Evolutionary conservation across 2,329 filamentous ascomycete species (phyloP), one percentile per base, ranked within the genome.

Genomic region (Diplodia sapinea): DNA sequence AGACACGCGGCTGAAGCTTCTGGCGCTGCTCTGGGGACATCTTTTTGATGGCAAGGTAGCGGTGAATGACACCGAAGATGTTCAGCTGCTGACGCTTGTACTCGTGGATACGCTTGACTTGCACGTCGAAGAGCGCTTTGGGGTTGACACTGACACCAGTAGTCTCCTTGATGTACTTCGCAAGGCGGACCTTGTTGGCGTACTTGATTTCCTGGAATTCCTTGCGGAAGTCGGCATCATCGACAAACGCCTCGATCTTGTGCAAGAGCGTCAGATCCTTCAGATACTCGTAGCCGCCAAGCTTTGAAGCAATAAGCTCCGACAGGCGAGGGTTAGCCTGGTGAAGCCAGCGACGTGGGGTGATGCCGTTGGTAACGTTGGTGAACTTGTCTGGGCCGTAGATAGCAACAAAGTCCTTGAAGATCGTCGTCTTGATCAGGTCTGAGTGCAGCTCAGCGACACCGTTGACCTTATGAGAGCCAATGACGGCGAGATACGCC

Each of bases 61-160:
- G 89, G 79, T 97, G 92, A 72, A 99, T 98, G 70, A 97, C 93
- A 68, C 95, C 95, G 75, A 98, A 98, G 74, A 99, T 97, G 83
- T 99, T 99, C 79, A 99, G 89, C 81, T 99, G 95, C 81, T 99
- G 94, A 69, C 94, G 91, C 86, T 99, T 99, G 83, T 99, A 99
- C 75, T 99, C 95, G 80, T 99, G 95, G 72, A 99, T 99, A 76
- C 95, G 91, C 86, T 99, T 99, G 74, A 99, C 95, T 77, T 99
- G 95, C 12, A 99, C 91, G 77, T 99, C 95, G 73, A 99, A 99
- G 20, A 99, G 86, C 0, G 94, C 87, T 11, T 90, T 83, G 0
- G 95, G 94, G 78, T 97, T 95, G 78, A 99, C 93, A 4, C 85
- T 88, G 67, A 97, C 87, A 36, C 90, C 91, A 1, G 89, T 92